Conservation (phyloP, 805 yeast genomes). For the Peterozyma toletana region DNA sequence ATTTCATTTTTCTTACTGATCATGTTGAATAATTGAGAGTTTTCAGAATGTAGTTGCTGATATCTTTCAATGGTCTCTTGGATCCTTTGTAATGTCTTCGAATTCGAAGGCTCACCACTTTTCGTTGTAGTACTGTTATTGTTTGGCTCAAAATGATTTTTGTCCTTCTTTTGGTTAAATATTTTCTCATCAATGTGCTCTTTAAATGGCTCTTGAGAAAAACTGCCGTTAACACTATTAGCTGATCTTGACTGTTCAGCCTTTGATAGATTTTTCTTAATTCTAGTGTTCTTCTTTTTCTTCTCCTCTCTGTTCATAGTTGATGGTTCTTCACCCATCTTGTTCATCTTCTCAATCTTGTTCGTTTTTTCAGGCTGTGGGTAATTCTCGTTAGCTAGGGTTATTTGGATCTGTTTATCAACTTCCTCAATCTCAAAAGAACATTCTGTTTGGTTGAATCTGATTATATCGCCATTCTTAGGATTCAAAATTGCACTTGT, state of each 20-base stretch:
- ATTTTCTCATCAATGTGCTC: too few species aligned
- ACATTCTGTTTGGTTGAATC: constrained; percentile 13
- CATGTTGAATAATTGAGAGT: background rate
- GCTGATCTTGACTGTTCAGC: background rate
- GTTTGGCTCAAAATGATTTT: background rate
- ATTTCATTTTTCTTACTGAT: background rate
- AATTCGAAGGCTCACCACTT: too few species aligned
- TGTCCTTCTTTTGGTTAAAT: background rate
- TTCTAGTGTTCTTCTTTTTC: constrained; percentile 17
- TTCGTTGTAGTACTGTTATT: too few species aligned
- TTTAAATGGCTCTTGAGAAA: too few species aligned
- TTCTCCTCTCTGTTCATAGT: background rate
- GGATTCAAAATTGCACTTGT: constrained; percentile 12
- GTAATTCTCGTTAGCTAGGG: constrained; percentile 27
- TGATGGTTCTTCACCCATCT: too few species aligned
- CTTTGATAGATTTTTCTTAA: background rate
- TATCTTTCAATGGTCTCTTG: constrained; percentile 3
- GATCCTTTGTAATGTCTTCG: background rate
- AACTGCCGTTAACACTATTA: too few species aligned
- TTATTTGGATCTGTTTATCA: too few species aligned
- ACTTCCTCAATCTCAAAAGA: constrained; percentile 12
- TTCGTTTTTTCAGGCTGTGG: constrained; percentile 16
- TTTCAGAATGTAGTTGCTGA: background rate
- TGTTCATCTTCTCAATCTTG: background rate
- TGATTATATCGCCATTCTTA: constrained; percentile 16